Evolutionary conservation across 371 early-diverging fungal species (phyloP).

Genomic region (Thermomucor indicae-seudaticae): DNA sequence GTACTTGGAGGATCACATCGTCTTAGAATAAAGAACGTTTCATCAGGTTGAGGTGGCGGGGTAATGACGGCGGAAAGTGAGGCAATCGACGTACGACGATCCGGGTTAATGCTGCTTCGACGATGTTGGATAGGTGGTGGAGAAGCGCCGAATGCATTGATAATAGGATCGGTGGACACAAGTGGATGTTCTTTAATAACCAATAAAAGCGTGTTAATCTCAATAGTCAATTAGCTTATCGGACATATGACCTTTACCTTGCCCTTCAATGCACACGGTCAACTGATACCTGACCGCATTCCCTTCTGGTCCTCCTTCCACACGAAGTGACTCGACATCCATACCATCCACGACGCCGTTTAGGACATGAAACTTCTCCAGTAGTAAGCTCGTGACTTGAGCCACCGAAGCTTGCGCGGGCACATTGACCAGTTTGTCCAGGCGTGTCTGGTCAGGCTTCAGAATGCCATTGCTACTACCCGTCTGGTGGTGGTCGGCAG

Average conservation of each 20-base stretch:
- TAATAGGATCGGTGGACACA: conserved; percentile 16
- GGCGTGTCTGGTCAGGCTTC: conserved; percentile 20
- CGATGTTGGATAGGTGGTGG: conserved; percentile 29
- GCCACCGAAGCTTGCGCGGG: conserved; percentile 25
- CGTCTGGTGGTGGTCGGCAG: conserved; percentile 12
- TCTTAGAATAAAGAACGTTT: conserved; percentile 36
- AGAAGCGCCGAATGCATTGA: conserved; percentile 31
- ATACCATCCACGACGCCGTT: conserved; percentile 42
- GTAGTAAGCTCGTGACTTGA: conserved; percentile 28
- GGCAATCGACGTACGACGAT: conserved; percentile 30
- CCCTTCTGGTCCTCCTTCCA: conserved; percentile 16
- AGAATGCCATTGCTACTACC: conserved; percentile 11
- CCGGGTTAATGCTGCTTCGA: conserved; percentile 35
- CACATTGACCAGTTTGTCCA: conserved; percentile 38
- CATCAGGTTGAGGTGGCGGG: conserved; percentile 28
- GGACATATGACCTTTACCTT: conserved; percentile 10
- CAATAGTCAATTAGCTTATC: not conserved
- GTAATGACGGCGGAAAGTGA: conserved; percentile 30
- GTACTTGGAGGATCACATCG: conserved; percentile 8
- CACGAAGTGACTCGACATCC: conserved; percentile 18
- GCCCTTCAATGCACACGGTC: conserved; percentile 15
- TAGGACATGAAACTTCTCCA: conserved; percentile 46
- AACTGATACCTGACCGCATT: conserved; percentile 27
- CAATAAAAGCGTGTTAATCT: too few species aligned
- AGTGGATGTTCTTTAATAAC: conserved; percentile 16